phyloP scores from a whole-genome alignment of 352 stramenopile species.

The Blastocystis sp. region DNA sequence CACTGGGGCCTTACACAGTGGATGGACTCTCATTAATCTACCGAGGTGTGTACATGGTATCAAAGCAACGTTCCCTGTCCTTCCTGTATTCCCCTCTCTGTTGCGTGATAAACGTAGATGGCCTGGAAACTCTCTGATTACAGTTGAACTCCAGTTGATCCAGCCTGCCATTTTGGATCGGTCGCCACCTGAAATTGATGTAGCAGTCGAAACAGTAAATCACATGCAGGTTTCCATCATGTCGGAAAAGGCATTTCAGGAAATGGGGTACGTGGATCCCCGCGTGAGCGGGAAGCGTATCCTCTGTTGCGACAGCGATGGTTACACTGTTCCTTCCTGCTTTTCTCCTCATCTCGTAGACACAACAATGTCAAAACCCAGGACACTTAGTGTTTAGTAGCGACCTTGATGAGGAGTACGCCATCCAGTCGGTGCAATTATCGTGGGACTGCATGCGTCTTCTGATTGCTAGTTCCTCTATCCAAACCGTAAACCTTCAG shows the following conservation, averaged over 20 bases:
- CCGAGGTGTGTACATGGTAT: background rate
- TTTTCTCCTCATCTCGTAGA: background rate
- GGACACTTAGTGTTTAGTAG: background rate
- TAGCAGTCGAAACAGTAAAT: background rate
- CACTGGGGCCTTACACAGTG: background rate
- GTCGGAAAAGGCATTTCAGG: constrained; percentile 2
- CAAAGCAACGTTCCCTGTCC: background rate
- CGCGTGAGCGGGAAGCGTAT: background rate
- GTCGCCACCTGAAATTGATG: background rate
- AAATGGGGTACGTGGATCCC: constrained; percentile 2
- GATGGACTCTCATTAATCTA: background rate
- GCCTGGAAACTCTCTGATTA: background rate
- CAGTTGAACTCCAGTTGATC: background rate
- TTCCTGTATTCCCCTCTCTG: background rate
- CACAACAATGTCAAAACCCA: background rate
- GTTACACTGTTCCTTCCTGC: background rate
- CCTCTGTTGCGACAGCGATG: constrained; percentile 22
- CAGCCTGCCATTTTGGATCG: background rate
- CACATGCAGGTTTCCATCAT: constrained; percentile 6
- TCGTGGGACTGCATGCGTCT: background rate
- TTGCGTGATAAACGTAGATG: background rate
- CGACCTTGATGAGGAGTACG: background rate
- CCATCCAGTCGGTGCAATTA: background rate
- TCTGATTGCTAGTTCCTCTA: background rate
- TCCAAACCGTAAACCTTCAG: background rate